A percentile compares a stretch with the other conserved stretches of the same genome.
phyloP scores from a whole-genome alignment of 352 stramenopile genomes.

The Pythium plurisporium region DNA sequence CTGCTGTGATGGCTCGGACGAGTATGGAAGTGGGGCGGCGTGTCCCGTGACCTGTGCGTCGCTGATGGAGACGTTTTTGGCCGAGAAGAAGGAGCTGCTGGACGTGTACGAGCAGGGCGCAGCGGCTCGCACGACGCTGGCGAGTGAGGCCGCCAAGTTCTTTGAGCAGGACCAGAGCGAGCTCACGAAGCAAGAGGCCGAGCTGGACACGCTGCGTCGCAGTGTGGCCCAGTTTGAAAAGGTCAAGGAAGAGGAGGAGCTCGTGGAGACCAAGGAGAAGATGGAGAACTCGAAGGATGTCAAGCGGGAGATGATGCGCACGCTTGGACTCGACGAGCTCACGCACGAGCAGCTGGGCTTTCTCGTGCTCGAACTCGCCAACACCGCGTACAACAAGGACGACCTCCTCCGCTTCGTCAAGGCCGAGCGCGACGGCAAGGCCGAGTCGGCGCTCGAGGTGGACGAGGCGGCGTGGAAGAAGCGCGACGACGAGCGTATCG shows the following conservation, averaged over 20 bases:
- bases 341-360: conserved; percentile 50
- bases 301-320: conserved; percentile 40
- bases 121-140: conserved; percentile 37
- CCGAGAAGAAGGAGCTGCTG: conserved; percentile 60
- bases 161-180: conserved; percentile 18
- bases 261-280: conserved; percentile 31
- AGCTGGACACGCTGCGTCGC: conserved; percentile 22
- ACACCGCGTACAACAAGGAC: conserved; percentile 37
- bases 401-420: conserved; percentile 53
- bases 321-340: conserved; percentile 59
- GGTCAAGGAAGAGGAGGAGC: conserved; percentile 43
- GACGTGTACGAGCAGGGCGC: conserved; percentile 63
- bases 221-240: conserved; percentile 47
- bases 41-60: conserved; percentile 41
- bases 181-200: conserved; percentile 18
- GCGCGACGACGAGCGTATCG: conserved; percentile 44
- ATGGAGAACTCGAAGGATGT: conserved; percentile 22
- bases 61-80: conserved; percentile 37
- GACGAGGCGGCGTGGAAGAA: conserved; percentile 43
- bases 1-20: conserved; percentile 80
- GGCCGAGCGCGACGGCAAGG: conserved; percentile 44
- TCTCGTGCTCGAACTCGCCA: conserved; percentile 58
- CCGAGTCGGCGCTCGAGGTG: conserved; percentile 43
- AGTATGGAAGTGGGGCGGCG: conserved; percentile 56
- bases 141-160: conserved; percentile 27